These are phyloP conservation scores for Tolypocladium tundrense DNA, from an alignment of 2,329 filamentous ascomycete genomes.

Conservation along the genomic window DNA sequence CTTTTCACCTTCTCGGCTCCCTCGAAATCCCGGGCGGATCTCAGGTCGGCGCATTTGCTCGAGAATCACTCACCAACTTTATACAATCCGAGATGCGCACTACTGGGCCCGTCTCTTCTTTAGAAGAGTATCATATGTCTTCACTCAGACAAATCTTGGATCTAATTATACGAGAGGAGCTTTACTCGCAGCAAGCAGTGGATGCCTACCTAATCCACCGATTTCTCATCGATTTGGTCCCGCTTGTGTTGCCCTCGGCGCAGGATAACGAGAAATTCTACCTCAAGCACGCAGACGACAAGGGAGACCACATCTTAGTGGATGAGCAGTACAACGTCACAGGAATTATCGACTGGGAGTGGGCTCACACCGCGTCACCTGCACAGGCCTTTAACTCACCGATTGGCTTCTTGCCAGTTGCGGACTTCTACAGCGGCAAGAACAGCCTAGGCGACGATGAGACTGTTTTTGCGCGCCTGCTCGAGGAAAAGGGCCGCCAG, in stretches of 20 bases:
- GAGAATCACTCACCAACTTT: constrained; percentile 26
- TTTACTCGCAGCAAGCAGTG: constrained; percentile 21
- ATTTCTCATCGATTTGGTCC: constrained; percentile 28
- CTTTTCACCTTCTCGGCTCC: constrained; percentile 25
- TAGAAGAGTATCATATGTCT: constrained; percentile 22
- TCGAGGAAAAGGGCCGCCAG: constrained; percentile 19
- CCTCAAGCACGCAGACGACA: constrained; percentile 31
- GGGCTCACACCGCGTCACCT: constrained; percentile 22
- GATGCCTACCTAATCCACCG: constrained; percentile 30
- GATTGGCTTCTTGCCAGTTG: constrained; percentile 26
- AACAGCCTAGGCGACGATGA: constrained; percentile 28
- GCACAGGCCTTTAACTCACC: constrained; percentile 32
- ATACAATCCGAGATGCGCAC: constrained; percentile 14
- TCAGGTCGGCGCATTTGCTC: constrained; percentile 24
- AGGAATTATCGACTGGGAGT: constrained; percentile 36
- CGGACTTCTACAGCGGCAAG: constrained; percentile 27
- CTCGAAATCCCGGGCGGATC: constrained; percentile 14
- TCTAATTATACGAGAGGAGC: constrained; percentile 24
- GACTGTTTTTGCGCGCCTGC: constrained; percentile 19
- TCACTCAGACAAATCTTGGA: constrained; percentile 25
- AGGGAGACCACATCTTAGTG: constrained; percentile 36
- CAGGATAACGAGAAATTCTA: constrained; percentile 24
- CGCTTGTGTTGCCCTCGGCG: constrained; percentile 10
- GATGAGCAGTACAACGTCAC: constrained; percentile 35
- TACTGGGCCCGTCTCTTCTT: constrained; percentile 23